phyloP scores from a whole-genome alignment of 164 flowering plant genomes.

The Magnolia kwangsiensis region DNA sequence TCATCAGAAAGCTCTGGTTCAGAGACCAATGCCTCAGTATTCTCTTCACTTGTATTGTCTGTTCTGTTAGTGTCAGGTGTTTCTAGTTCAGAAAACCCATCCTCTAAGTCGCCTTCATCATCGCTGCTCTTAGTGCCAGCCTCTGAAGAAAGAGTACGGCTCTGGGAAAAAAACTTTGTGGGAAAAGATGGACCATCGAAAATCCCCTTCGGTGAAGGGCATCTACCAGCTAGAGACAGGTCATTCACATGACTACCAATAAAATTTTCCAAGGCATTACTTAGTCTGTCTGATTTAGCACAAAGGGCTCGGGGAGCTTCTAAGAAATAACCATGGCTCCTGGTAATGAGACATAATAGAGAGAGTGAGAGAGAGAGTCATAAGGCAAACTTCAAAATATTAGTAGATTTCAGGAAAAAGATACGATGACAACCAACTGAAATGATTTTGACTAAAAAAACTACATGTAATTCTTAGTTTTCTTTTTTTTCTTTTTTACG shows the following conservation, averaged over 20 bases:
- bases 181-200: conserved; percentile 11
- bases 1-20: conserved; percentile 47
- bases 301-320: conserved; percentile 21
- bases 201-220: conserved; percentile 12
- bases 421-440: background rate
- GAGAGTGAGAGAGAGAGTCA: background rate
- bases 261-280: conserved; percentile 13
- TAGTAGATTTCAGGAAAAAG: background rate
- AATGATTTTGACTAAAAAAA: background rate
- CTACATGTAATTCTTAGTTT: background rate
- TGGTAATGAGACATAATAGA: background rate
- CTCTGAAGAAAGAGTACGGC: conserved; percentile 49
- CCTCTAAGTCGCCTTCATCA: conserved; percentile 55
- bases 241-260: conserved; percentile 8
- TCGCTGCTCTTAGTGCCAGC: conserved; percentile 52
- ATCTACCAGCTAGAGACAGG: conserved; percentile 3
- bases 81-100: conserved; percentile 75
- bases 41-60: conserved; percentile 13
- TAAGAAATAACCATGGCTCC: conserved; percentile 22
- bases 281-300: conserved; percentile 19
- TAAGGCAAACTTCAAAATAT: background rate
- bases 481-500: background rate
- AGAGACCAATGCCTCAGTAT: conserved; percentile 34
- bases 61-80: conserved; percentile 7
- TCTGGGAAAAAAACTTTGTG: conserved; percentile 10